A percentile compares a stretch with the other conserved stretches of the same genome.
Conservation (phyloP, 176 grass and related monocot species). For the Musa beccarii region DNA sequence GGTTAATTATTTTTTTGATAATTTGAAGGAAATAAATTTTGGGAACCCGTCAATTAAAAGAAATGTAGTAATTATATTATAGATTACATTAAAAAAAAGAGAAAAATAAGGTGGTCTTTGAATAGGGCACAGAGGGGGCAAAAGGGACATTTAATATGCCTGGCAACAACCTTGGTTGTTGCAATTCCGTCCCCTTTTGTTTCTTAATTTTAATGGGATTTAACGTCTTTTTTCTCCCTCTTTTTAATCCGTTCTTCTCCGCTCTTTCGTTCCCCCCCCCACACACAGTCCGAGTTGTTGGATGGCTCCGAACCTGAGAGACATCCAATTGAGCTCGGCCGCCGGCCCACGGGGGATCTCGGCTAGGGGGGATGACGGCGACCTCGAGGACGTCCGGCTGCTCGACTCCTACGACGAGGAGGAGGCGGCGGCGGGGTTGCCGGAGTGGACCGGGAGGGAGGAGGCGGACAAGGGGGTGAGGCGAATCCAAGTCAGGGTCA, state of each 20-base stretch:
- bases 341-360: constrained; percentile 10
- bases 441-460: constrained; percentile 7
- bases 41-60: not conserved
- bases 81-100: too few relatives aligned
- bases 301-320: constrained; percentile 31
- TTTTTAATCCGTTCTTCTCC: not conserved
- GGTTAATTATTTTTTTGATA: too few relatives aligned
- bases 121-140: not conserved
- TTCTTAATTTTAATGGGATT: not conserved
- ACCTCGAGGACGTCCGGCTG: constrained; percentile 80
- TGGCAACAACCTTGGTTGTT: not conserved
- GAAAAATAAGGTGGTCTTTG: too few relatives aligned
- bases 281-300: not conserved
- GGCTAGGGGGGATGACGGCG: constrained; percentile 25
- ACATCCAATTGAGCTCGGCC: constrained; percentile 60
- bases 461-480: constrained; percentile 24
- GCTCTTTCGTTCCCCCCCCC: not conserved
- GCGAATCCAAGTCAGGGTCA: constrained; percentile 60
- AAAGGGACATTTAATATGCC: not conserved
- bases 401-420: constrained; percentile 55
- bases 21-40: too few relatives aligned
- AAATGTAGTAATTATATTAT: not conserved
- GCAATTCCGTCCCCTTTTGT: not conserved
- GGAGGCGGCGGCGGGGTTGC: constrained; percentile 19
- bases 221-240: not conserved